phyloP scores from a whole-genome alignment of 257 asterid genomes.

The Cruciata laevipes region DNA sequence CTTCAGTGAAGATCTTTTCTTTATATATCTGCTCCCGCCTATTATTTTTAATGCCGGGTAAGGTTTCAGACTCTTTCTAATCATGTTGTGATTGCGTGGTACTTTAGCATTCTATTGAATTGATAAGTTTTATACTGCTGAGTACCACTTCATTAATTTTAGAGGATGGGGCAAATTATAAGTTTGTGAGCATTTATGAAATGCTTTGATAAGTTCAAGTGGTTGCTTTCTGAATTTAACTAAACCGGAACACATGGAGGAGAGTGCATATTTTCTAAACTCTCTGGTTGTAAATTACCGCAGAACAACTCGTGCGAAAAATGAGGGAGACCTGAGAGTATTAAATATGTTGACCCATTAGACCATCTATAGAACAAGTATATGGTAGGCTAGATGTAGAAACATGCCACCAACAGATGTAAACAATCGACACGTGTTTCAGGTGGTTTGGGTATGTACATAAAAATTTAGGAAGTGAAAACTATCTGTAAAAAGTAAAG shows the following conservation, averaged over 20 bases:
- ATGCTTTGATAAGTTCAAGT: background rate
- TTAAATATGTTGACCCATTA: too few species aligned
- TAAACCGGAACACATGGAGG: too few species aligned
- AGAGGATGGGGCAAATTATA: background rate
- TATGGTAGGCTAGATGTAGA: too few species aligned
- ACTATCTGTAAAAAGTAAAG: background rate
- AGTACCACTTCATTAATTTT: too few species aligned
- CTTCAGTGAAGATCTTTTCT: conserved; percentile 41
- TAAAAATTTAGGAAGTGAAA: background rate
- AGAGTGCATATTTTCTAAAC: background rate
- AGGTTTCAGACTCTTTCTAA: background rate
- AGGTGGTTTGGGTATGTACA: background rate
- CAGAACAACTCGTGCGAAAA: background rate
- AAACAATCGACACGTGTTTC: background rate
- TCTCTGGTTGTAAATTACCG: background rate
- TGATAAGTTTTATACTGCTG: background rate
- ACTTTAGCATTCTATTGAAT: background rate
- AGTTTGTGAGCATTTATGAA: background rate
- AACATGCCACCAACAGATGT: too few species aligned
- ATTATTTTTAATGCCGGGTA: conserved; percentile 46
- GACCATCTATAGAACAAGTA: too few species aligned
- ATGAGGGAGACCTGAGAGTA: background rate
- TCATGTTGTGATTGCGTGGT: background rate
- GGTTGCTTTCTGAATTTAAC: background rate
- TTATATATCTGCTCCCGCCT: conserved; percentile 43